phyloP scores from a whole-genome alignment of 2,329 filamentous ascomycete genomes.

The Nigrospora osmanthi region DNA sequence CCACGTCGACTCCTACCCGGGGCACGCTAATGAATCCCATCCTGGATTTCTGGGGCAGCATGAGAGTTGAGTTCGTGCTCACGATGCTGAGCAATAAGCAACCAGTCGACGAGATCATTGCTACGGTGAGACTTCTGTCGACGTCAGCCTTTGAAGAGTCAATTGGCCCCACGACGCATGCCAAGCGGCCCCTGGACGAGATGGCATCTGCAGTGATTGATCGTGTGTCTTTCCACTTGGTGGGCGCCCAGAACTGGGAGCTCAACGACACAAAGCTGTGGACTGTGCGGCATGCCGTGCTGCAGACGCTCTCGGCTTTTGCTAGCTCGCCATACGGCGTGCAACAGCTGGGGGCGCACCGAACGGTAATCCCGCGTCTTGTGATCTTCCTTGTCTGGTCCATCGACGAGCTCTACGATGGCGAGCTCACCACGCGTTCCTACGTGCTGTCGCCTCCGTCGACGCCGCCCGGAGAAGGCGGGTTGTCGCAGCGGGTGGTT shows the following conservation, averaged over 20 bases:
- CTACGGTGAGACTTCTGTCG: slow-evolving; percentile 57
- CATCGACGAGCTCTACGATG: slow-evolving; percentile 67
- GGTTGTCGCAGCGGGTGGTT: slow-evolving; percentile 2
- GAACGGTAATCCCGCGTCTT: slow-evolving; percentile 63
- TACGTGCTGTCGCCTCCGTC: slow-evolving; percentile 9
- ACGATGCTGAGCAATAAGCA: slow-evolving; percentile 63
- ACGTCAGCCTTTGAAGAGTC: slow-evolving; percentile 57
- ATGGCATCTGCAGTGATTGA: slow-evolving; percentile 47
- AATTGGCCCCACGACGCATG: slow-evolving; percentile 54
- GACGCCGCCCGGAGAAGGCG: slow-evolving; percentile 1
- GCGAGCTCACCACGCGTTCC: slow-evolving; percentile 28
- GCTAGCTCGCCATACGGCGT: slow-evolving; percentile 55
- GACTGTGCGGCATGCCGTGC: slow-evolving; percentile 33
- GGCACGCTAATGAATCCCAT: slow-evolving; percentile 19
- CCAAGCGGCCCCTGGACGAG: slow-evolving; percentile 31
- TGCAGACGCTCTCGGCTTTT: slow-evolving; percentile 53
- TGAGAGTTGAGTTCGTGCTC: slow-evolving; percentile 59
- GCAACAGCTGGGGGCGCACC: slow-evolving; percentile 58
- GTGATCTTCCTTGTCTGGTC: slow-evolving; percentile 57
- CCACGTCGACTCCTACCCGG: slow-evolving; percentile 22
- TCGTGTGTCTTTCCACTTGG: slow-evolving; percentile 54
- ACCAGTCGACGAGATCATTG: slow-evolving; percentile 51
- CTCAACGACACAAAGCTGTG: slow-evolving; percentile 29
- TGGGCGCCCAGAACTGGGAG: slow-evolving; percentile 42
- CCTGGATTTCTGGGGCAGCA: slow-evolving; percentile 56